These are phyloP conservation scores for Glaciozyma antarctica DNA, from an alignment of 768 basidiomycete genomes.

Conservation along the genomic window DNA sequence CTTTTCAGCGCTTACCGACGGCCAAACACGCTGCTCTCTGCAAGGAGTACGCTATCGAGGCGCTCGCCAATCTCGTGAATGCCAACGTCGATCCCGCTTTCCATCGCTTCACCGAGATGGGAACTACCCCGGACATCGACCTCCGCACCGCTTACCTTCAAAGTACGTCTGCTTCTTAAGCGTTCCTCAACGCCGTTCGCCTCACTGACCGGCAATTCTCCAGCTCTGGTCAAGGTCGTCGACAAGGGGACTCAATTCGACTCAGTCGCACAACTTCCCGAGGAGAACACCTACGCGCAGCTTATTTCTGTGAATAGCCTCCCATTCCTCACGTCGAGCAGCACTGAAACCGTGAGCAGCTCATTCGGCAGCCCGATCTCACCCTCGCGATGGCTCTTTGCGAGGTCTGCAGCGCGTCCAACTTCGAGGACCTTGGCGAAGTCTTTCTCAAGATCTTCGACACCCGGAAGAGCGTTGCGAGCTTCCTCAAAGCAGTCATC, in stretches of 20 bases:
- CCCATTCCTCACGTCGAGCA: background rate
- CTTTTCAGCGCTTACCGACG: too few relatives aligned
- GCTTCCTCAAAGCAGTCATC: conserved; percentile 69
- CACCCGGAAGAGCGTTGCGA: conserved; percentile 59
- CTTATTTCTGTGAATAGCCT: conserved; percentile 6
- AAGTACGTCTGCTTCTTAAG: conserved; percentile 47
- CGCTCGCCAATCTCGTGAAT: conserved; percentile 67
- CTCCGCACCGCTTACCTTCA: conserved; percentile 73
- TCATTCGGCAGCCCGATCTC: conserved; percentile 43
- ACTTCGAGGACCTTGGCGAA: conserved; percentile 68
- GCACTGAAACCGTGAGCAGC: background rate
- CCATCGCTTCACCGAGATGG: conserved; percentile 72
- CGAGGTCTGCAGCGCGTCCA: conserved; percentile 67
- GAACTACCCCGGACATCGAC: conserved; percentile 60
- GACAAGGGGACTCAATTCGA: conserved; percentile 57
- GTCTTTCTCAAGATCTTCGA: conserved; percentile 81
- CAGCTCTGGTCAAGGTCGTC: conserved; percentile 3
- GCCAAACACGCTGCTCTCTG: background rate
- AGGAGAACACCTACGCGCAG: background rate
- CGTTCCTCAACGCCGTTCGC: background rate
- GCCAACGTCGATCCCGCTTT: conserved; percentile 81
- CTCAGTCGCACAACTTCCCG: conserved; percentile 41
- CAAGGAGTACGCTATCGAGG: conserved; percentile 49
- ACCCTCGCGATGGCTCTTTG: conserved; percentile 69
- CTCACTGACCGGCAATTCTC: background rate